Base-by-base conservation (phyloP, 768 basidiomycete species). In the Lactarius sanguifluus region DNA sequence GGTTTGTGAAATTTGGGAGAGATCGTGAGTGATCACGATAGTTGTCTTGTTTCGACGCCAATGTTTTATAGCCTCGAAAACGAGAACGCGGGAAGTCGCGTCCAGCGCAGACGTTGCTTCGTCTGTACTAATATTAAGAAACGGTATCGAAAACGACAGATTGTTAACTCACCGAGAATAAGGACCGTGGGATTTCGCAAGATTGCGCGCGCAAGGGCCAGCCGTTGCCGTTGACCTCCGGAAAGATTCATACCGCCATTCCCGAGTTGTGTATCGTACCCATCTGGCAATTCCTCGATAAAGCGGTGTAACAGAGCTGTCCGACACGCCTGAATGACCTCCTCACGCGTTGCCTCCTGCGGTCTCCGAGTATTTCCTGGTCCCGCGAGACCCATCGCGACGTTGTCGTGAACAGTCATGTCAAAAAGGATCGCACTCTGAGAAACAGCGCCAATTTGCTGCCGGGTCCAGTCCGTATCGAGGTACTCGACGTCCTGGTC, bases 11-110 rank as follows among this genome's bases (percentile, higher is more conserved):
- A 99, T 90, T 70, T 95, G 92, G 1, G 89, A 88, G 20, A 98
- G 85, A 71, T 98, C 97, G 76, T 98, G 96, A 0, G 96, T 98
- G 75, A 98, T 97, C 68, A 96, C 89, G 73, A 96, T 88, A 7
- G 93, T 97, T 5, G 93, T 98, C 71, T 86, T 87, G 78, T 90
- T 89, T 18, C 74, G 73, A 8, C 92, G 82, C 90, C 90, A 93
- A 3, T 77, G 76, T 72, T 83, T 84, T 76, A 87, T 79, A 1
- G 89, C 89, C 64, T 86, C 84, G 59, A 93, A 92, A 23, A 98
- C 92, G 55, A 94, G 84, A 28, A 92, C 80, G 23, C 96, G 89
- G 2, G 95, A 93, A 2, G 90, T 89, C 15, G 89, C 85, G 76
- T 98, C 96, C 65, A 98, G 81, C 20, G 90, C 89, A 1, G 89